Evolutionary conservation across 352 stramenopile genomes (phyloP).

Genomic region (Phytophthora europaea): DNA sequence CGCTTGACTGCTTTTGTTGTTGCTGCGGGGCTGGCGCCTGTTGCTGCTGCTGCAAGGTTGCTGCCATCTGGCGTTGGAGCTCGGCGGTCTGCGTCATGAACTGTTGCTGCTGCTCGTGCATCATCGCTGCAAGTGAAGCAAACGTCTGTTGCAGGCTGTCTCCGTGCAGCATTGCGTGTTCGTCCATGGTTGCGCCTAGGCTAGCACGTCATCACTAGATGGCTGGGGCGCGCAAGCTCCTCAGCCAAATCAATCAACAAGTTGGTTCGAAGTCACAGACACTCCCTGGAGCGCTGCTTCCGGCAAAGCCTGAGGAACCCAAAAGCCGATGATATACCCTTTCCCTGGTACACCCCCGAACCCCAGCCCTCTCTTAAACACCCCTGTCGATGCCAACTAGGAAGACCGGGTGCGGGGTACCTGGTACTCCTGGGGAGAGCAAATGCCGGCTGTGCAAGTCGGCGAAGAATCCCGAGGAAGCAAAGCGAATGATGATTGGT

Average conservation of each 20-base stretch:
- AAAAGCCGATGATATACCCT: background rate
- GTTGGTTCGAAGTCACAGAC: background rate
- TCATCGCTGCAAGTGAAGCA: background rate
- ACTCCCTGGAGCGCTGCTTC: slow-evolving; percentile 6
- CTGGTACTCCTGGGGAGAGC: slow-evolving; percentile 1
- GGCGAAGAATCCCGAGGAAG: background rate
- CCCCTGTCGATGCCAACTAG: background rate
- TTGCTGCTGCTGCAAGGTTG: slow-evolving; percentile 3
- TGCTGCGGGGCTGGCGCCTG: too few species aligned
- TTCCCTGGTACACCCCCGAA: background rate
- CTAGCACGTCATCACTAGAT: slow-evolving; percentile 8
- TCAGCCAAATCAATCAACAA: slow-evolving; percentile 8
- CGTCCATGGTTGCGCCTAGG: background rate
- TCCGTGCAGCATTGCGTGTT: background rate
- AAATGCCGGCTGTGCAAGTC: background rate
- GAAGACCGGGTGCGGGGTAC: background rate
- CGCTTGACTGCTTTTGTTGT: background rate
- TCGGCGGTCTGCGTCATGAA: background rate
- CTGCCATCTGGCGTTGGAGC: background rate
- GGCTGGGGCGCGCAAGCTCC: slow-evolving; percentile 4
- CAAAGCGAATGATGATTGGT: background rate
- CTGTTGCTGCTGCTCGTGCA: background rate
- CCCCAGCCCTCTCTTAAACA: background rate
- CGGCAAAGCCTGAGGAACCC: background rate
- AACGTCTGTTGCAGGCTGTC: background rate